Conservation (phyloP, 495 filamentous ascomycete genomes). For the Achaetomiella virescens region DNA sequence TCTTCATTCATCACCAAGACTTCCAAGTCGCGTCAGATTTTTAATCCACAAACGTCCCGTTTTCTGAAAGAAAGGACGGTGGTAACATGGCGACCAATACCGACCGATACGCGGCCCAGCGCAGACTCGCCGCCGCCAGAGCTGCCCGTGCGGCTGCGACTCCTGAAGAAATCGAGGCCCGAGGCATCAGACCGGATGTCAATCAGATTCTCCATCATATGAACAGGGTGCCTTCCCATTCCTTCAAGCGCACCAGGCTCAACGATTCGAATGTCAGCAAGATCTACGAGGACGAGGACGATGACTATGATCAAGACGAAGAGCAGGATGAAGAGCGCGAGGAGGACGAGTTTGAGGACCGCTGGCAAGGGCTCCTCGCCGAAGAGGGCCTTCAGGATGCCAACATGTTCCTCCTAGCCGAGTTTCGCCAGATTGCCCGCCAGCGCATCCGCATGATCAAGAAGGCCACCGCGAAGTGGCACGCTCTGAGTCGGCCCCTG, state of each 20-base stretch:
- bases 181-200: conserved; percentile 21
- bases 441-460: conserved; percentile 10
- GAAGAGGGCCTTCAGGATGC: conserved; percentile 3
- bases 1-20: neutral
- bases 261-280: neutral
- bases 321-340: conserved; percentile 4
- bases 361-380: conserved; percentile 7
- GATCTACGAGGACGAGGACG: conserved; percentile 8
- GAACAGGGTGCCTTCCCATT: conserved; percentile 2
- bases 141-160: conserved; percentile 18
- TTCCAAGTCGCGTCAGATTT: neutral
- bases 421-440: conserved; percentile 12
- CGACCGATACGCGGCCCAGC: neutral
- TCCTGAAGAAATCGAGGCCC: conserved; percentile 17
- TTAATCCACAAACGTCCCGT: neutral
- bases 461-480: conserved; percentile 6
- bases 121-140: conserved; percentile 4
- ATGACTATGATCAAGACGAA: neutral
- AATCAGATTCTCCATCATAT: conserved; percentile 12
- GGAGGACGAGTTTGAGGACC: conserved; percentile 3
- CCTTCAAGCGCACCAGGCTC: conserved; percentile 7
- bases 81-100: neutral
- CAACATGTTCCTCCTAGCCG: conserved; percentile 5
- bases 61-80: neutral
- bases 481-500: neutral